Evolutionary conservation across 1,139 yeast species (phyloP).

Genomic region (Saccharomyces hybrid): DNA sequence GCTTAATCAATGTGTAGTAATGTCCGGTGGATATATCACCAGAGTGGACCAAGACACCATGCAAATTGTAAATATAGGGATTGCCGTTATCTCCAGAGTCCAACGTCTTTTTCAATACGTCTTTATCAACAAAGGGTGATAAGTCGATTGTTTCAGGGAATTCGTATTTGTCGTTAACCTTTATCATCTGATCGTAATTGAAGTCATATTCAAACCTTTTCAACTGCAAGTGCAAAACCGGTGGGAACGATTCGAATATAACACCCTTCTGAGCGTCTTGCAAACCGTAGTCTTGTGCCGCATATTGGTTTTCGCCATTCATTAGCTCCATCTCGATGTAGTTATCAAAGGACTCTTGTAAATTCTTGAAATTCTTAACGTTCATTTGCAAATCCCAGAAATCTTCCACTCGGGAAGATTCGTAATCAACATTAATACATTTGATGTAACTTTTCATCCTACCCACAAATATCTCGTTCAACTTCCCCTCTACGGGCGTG

Average conservation of each 20-base stretch:
- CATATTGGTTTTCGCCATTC: constrained; percentile 92
- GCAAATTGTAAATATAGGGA: constrained; percentile 72
- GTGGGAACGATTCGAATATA: constrained; percentile 82
- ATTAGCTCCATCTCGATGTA: constrained; percentile 83
- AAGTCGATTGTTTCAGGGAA: constrained; percentile 80
- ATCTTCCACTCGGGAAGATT: constrained; percentile 85
- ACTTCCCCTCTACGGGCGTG: constrained; percentile 68
- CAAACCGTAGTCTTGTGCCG: constrained; percentile 83
- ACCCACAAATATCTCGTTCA: constrained; percentile 85
- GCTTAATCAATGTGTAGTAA: constrained; percentile 88
- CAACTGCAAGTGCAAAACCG: constrained; percentile 84
- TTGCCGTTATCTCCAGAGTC: constrained; percentile 26
- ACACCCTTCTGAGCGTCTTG: constrained; percentile 98
- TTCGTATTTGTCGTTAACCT: constrained; percentile 87
- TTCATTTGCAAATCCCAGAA: constrained; percentile 97
- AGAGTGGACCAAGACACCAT: constrained; percentile 91
- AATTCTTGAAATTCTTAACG: constrained; percentile 71
- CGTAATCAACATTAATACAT: constrained; percentile 92
- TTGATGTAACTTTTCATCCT: constrained; percentile 92
- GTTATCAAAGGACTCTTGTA: constrained; percentile 71
- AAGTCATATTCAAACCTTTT: constrained; percentile 94
- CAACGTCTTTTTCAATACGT: constrained; percentile 35
- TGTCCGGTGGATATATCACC: constrained; percentile 96
- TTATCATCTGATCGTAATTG: constrained; percentile 78
- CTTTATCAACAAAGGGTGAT: constrained; percentile 66